Conservation (phyloP, 1,139 yeast species). For the Yamadazyma taylorii region DNA sequence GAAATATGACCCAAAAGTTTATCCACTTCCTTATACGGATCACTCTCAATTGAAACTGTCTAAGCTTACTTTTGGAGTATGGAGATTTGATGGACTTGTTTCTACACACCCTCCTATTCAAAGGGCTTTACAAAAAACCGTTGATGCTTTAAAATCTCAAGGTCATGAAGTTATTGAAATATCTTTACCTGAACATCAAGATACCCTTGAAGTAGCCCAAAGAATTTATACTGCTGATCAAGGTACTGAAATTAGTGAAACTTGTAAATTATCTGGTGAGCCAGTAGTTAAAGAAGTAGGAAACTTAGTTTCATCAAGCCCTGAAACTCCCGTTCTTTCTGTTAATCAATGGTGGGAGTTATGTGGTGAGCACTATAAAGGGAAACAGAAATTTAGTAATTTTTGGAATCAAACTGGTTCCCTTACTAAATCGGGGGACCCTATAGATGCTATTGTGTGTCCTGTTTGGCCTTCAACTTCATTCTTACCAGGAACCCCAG, state of each 20-base stretch:
- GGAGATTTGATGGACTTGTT: conserved; percentile 14
- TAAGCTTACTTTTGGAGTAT: conserved; percentile 17
- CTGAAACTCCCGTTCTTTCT: conserved; percentile 12
- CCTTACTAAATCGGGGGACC: conserved; percentile 24
- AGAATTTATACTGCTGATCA: conserved; percentile 17
- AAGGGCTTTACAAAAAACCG: conserved; percentile 15
- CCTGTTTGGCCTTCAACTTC: conserved; percentile 31
- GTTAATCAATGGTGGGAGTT: conserved; percentile 34
- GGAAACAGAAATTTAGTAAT: conserved; percentile 27
- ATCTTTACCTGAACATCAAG: conserved; percentile 11
- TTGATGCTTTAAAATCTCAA: conserved; percentile 10
- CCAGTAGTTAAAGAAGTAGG: conserved; percentile 15
- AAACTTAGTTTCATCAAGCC: background rate
- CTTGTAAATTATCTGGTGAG: conserved; percentile 18
- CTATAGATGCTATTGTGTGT: conserved; percentile 33
- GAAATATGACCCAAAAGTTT: conserved; percentile 15
- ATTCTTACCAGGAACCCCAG: conserved; percentile 20
- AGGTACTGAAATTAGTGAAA: conserved; percentile 14
- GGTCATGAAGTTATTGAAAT: conserved; percentile 21
- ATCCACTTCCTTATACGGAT: conserved; percentile 18
- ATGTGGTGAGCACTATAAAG: conserved; percentile 24
- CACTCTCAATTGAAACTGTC: conserved; percentile 1
- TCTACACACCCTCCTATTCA: conserved; percentile 20
- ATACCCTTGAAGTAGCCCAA: conserved; percentile 8
- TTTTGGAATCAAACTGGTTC: conserved; percentile 28